Evolutionary conservation across 371 early-diverging fungal genomes (phyloP).

Genomic region (Blakeslea trispora): DNA sequence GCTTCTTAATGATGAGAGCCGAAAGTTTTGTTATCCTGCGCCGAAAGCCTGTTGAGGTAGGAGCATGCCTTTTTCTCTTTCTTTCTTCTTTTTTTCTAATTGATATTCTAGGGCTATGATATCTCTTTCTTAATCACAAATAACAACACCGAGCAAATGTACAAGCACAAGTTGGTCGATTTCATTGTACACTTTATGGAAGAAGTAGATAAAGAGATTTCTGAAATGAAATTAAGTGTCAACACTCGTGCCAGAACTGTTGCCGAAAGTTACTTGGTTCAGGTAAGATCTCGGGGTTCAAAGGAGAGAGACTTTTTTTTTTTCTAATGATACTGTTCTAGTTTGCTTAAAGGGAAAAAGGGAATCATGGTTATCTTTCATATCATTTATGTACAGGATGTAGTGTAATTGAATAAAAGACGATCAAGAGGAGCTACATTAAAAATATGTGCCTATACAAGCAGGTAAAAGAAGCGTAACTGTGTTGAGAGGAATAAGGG

Average conservation of each 20-base stretch:
- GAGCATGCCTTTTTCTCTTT: slow-evolving; percentile 5
- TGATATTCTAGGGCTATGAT: slow-evolving; percentile 81
- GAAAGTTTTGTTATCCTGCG: slow-evolving; percentile 95
- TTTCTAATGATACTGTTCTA: no score
- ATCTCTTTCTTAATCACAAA: slow-evolving; percentile 95
- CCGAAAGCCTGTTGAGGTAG: slow-evolving; percentile 86
- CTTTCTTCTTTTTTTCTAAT: no score
- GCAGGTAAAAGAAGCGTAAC: no score
- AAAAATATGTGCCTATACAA: no score
- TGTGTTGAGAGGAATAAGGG: no score
- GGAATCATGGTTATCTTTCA: no score
- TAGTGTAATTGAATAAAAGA: no score
- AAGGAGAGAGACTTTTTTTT: no score
- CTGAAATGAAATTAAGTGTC: slow-evolving; percentile 95
- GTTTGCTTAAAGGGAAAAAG: slow-evolving; percentile 22
- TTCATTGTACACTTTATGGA: slow-evolving; percentile 98
- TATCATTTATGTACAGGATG: no score
- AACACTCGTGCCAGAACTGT: slow-evolving; percentile 95
- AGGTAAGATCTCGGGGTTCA: no score
- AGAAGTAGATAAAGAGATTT: slow-evolving; percentile 98
- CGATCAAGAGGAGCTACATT: no score
- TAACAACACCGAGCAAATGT: slow-evolving; percentile 95
- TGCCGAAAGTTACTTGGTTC: slow-evolving; percentile 76
- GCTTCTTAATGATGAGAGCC: slow-evolving; percentile 96
- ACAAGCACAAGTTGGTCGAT: slow-evolving; percentile 96